phyloP scores from a whole-genome alignment of 2,329 filamentous ascomycete species.

The Curvularia spicifera region DNA sequence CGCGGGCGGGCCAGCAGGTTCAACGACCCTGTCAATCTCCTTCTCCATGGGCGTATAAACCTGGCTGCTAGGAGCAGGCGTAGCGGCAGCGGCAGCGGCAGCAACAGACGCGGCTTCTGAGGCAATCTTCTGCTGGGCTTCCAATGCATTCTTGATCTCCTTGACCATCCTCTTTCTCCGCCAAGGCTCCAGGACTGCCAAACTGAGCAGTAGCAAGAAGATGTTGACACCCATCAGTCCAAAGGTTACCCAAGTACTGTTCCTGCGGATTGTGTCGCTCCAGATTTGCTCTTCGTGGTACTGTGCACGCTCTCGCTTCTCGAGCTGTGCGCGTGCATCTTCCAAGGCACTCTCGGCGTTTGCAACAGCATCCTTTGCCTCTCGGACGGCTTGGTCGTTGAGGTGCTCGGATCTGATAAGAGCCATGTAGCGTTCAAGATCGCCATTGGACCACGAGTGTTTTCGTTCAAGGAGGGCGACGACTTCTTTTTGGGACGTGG shows the following conservation, averaged over 20 bases:
- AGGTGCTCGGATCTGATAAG: constrained; percentile 92
- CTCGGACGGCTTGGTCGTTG: constrained; percentile 82
- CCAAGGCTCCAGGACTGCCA: constrained; percentile 94
- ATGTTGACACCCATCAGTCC: constrained; percentile 98
- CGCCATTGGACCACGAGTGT: constrained; percentile 83
- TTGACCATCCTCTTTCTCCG: constrained; percentile 78
- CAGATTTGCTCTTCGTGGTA: constrained; percentile 99
- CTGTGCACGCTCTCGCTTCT: constrained; percentile 81
- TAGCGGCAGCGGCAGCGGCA: constrained; percentile 7
- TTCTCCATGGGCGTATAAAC: constrained; percentile 24
- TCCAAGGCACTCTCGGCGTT: constrained; percentile 81
- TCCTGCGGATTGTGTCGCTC: constrained; percentile 95
- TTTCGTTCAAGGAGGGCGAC: constrained; percentile 93
- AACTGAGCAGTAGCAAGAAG: constrained; percentile 81
- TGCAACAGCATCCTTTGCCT: constrained; percentile 73
- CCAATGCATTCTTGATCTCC: constrained; percentile 63
- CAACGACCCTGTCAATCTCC: constrained; percentile 28
- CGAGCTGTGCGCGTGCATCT: constrained; percentile 75
- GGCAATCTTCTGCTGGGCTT: constrained; percentile 39
- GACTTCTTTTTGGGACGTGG: constrained; percentile 92
- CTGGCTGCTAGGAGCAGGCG: constrained; percentile 6
- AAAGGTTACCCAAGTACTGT: constrained; percentile 98
- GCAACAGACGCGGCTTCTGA: constrained; percentile 20
- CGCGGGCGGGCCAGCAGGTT: constrained; percentile 9
- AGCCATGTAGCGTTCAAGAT: constrained; percentile 92